A percentile compares a stretch with the other conserved stretches of the same genome.
These are phyloP conservation scores for Pyrenophora seminiperda DNA, from an alignment of 2,329 filamentous ascomycete species.

Conservation along the genomic window DNA sequence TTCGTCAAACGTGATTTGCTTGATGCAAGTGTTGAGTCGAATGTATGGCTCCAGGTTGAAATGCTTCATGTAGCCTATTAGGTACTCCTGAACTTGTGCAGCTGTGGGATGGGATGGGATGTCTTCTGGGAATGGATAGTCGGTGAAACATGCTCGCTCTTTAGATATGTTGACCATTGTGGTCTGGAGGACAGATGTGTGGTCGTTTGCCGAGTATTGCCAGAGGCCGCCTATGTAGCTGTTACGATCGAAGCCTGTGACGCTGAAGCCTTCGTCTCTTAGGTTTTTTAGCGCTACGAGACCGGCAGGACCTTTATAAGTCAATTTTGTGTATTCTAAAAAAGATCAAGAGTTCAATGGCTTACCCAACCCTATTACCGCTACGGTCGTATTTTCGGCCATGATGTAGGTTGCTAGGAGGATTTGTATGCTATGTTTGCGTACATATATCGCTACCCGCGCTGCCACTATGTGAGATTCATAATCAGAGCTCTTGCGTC, in stretches of 20 bases:
- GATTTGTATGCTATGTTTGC: too few relatives aligned
- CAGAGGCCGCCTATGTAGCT: conserved; percentile 30
- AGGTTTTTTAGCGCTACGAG: conserved; percentile 28
- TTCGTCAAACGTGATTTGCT: conserved; percentile 19
- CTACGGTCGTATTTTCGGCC: conserved; percentile 5
- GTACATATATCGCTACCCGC: not conserved
- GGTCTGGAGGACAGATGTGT: conserved; percentile 27
- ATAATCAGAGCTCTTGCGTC: too few relatives aligned
- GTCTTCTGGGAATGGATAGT: conserved; percentile 25
- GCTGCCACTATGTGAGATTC: too few relatives aligned
- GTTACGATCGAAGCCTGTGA: conserved; percentile 28
- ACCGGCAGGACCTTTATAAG: conserved; percentile 15
- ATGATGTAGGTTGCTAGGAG: not conserved
- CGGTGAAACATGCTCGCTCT: conserved; percentile 31
- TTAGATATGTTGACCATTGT: conserved; percentile 31
- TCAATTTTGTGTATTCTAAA: too few relatives aligned
- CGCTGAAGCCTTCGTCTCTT: conserved; percentile 27
- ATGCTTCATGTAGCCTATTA: conserved; percentile 23
- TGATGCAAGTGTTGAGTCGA: conserved; percentile 18
- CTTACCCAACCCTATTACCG: conserved; percentile 22
- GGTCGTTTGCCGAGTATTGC: conserved; percentile 28
- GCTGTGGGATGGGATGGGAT: conserved; percentile 25
- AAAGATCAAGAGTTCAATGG: too few relatives aligned
- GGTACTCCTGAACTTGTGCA: conserved; percentile 28
- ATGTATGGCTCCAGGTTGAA: conserved; percentile 25